phyloP scores from a whole-genome alignment of 306 rosid genomes.

The Nissolia schottii region DNA sequence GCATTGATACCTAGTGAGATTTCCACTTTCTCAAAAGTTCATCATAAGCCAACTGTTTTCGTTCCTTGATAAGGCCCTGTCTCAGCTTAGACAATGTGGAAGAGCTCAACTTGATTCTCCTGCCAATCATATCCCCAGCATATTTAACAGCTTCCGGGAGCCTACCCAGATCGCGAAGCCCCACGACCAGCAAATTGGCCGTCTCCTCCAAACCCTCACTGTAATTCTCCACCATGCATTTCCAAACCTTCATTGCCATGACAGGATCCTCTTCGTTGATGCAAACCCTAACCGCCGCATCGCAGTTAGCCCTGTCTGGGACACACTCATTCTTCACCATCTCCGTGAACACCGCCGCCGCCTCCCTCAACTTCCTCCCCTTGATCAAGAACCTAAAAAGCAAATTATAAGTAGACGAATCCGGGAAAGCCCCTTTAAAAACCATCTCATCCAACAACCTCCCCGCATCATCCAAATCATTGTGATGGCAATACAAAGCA shows the following conservation, averaged over 20 bases:
- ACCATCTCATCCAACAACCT: conserved; percentile 58
- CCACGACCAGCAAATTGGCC: conserved; percentile 40
- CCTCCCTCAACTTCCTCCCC: conserved; percentile 45
- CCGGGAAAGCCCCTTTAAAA: conserved; percentile 45
- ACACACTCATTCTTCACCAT: conserved; percentile 68
- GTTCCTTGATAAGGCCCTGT: conserved; percentile 43
- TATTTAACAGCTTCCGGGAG: conserved; percentile 65
- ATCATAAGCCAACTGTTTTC: conserved; percentile 42
- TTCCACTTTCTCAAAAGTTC: conserved; percentile 55
- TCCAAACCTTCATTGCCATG: conserved; percentile 63
- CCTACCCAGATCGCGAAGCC: conserved; percentile 47
- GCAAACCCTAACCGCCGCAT: conserved; percentile 42
- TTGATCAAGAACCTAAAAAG: conserved; percentile 47
- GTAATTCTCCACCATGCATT: conserved; percentile 43
- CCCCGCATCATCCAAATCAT: conserved; percentile 29
- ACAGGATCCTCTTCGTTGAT: conserved; percentile 39
- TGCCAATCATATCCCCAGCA: conserved; percentile 57
- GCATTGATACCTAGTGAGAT: conserved; percentile 7
- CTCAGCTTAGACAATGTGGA: conserved; percentile 53
- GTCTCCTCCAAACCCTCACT: conserved; percentile 44
- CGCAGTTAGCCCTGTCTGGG: conserved; percentile 51
- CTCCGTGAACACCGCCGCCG: conserved; percentile 40
- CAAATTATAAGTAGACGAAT: conserved; percentile 47
- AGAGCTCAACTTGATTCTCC: conserved; percentile 47
- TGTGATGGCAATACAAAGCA: conserved; percentile 37